phyloP scores from a whole-genome alignment of 441 rosid genomes.

The Croton laevigatus region DNA sequence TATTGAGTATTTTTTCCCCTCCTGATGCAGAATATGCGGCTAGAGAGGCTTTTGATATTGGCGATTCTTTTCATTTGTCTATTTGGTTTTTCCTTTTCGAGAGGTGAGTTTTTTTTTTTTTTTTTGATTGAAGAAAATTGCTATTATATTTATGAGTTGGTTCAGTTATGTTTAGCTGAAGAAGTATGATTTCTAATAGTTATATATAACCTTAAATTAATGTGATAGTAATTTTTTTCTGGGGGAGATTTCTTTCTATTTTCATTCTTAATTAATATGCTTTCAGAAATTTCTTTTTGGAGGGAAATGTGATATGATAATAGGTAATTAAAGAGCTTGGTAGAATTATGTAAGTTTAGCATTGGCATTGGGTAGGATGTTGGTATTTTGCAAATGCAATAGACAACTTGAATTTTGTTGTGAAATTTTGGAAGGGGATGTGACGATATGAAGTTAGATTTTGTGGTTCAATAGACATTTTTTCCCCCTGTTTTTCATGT shows the following conservation, averaged over 20 bases:
- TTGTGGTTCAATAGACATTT: neutral
- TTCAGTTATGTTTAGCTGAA: neutral
- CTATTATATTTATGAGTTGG: neutral
- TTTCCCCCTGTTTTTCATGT: neutral
- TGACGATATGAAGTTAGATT: neutral
- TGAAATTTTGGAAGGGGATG: neutral
- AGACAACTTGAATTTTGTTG: neutral
- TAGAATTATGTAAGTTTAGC: neutral
- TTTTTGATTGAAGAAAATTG: neutral
- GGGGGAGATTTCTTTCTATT: neutral
- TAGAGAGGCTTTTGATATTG: slow-evolving; percentile 33
- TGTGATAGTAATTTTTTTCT: too few species aligned
- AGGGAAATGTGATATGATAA: neutral
- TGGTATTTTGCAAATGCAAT: neutral
- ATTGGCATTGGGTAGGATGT: neutral
- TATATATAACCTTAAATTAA: neutral
- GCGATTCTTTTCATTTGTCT: slow-evolving; percentile 33
- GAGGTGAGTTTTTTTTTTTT: slow-evolving; percentile 36
- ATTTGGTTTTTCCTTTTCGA: slow-evolving; percentile 31
- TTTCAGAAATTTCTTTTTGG: neutral
- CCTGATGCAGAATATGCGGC: slow-evolving; percentile 43
- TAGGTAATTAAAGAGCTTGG: neutral
- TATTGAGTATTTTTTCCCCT: neutral
- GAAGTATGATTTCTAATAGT: neutral
- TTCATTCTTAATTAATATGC: neutral